Evolutionary conservation across 192 early-diverging fungal genomes (phyloP), one percentile per base, ranked within the genome.

Genomic region (Coemansia sp.): DNA sequence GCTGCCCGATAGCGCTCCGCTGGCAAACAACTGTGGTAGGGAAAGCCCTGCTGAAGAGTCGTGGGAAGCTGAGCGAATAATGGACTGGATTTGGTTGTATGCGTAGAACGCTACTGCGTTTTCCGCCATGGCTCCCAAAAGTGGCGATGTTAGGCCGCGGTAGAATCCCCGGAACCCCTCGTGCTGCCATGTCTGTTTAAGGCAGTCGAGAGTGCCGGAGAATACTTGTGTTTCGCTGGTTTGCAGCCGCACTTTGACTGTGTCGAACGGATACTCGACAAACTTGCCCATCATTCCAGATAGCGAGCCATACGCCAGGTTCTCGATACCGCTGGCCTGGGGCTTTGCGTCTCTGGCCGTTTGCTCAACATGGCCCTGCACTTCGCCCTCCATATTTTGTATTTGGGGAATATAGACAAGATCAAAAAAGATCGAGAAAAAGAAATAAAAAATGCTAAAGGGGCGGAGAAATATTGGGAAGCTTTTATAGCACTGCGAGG

Each of bases 251-350:
- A 97, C 94, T 56, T 96, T 93, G 79, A 96, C 81, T 3, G 94
- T 95, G 81, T 97, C 96, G 70, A 96, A 96, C 3, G 96, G 95
- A 57, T 92, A 96, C 73, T 98, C 95, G 64, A 98, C 87, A 60
- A 92, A 83, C 84, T 96, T 96, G 75, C 92, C 96, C 20, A 87
- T 83, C 62, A 97, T 87, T 25, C 96, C 96, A 4, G 92, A 87
- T 12, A 94, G 61, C 47, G 76, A 83, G 17, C 76, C 76, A 38
- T 64, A 79, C n/a, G 61, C 61, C 14, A 79, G 76, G 31, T 79
- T 68, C 61, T 67, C 67, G 28, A 65, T 26, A 21, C 76, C 76
- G 58, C 56, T 66, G 42, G 56, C 56, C 61, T 52, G 40, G 36
- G 66, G 56, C 57, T 58, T 49, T 51, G 31, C 20, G 0, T 23